Evolutionary conservation across 2,329 filamentous ascomycete species (phyloP).

Genomic region (Zymoseptoria tritici): DNA sequence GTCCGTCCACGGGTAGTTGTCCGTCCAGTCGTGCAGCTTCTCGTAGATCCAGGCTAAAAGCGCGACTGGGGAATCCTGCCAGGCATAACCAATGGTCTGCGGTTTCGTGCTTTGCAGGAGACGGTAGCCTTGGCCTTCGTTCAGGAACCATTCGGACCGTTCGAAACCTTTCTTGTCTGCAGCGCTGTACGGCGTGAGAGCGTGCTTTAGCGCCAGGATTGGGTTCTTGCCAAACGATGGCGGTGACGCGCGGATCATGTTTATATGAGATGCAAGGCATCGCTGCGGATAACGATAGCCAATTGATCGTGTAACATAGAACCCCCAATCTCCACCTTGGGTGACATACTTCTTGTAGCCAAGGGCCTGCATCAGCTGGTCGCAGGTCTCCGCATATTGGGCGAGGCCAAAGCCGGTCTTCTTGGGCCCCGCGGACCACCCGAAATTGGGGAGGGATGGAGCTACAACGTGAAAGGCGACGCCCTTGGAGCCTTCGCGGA

Average conservation of each 20-base stretch:
- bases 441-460: constrained; percentile 58
- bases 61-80: constrained; percentile 61
- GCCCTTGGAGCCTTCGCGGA: constrained; percentile 31
- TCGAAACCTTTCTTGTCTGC: constrained; percentile 47
- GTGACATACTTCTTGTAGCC: constrained; percentile 53
- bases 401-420: constrained; percentile 42
- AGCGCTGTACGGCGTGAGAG: constrained; percentile 47
- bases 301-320: constrained; percentile 53
- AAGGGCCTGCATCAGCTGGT: constrained; percentile 53
- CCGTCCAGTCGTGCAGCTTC: constrained; percentile 70
- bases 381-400: constrained; percentile 49
- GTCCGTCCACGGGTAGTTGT: constrained; percentile 63
- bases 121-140: constrained; percentile 53
- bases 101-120: constrained; percentile 59
- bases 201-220: constrained; percentile 49
- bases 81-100: constrained; percentile 61
- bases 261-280: no score
- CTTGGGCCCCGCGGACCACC: constrained; percentile 57
- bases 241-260: constrained; percentile 31
- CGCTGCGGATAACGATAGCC: constrained; percentile 14
- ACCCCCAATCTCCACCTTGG: constrained; percentile 46
- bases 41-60: constrained; percentile 66
- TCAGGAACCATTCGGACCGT: constrained; percentile 50
- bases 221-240: constrained; percentile 49
- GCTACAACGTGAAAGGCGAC: constrained; percentile 59